A percentile compares a stretch with the other conserved stretches of the same genome.
These are phyloP conservation scores for Allium fistulosum DNA, from an alignment of 106 monocot species.

Conservation along the genomic window DNA sequence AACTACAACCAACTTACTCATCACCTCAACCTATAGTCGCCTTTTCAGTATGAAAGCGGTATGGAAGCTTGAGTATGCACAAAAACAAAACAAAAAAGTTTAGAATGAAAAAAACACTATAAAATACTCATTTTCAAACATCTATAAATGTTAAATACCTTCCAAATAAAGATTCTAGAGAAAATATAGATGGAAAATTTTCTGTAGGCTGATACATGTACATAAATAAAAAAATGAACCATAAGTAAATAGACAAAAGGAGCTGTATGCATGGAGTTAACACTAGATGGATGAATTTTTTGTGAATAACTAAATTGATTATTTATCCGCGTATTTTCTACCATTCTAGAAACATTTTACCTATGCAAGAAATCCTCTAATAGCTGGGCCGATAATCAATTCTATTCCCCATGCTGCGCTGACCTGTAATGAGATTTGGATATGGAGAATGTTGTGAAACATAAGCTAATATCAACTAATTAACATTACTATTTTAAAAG, in stretches of 20 bases:
- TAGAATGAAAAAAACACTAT: not conserved
- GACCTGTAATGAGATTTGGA: conserved; percentile 15
- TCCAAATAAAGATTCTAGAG: conserved; percentile 50
- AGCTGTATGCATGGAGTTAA: not conserved
- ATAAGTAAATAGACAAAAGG: not conserved
- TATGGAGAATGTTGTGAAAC: not conserved
- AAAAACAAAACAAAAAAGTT: conserved; percentile 1
- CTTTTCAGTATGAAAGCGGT: conserved; percentile 1
- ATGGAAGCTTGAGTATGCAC: conserved; percentile 33
- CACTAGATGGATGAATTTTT: not conserved
- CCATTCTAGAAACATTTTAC: conserved; percentile 2
- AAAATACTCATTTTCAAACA: not conserved
- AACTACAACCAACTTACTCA: no score
- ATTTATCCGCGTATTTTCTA: not conserved
- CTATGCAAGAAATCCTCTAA: conserved; percentile 70
- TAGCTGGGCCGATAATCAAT: conserved; percentile 60
- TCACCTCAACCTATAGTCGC: no score
- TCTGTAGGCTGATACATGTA: conserved; percentile 56
- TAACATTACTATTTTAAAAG: not conserved
- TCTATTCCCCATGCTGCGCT: conserved; percentile 56
- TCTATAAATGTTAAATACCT: conserved; percentile 23
- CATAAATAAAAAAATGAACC: not conserved
- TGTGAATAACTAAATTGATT: not conserved
- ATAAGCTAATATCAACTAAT: not conserved
- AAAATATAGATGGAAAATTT: conserved; percentile 62